Evolutionary conservation across 1,284 basidiomycete genomes (phyloP).

Genomic region (Cerrena zonata): DNA sequence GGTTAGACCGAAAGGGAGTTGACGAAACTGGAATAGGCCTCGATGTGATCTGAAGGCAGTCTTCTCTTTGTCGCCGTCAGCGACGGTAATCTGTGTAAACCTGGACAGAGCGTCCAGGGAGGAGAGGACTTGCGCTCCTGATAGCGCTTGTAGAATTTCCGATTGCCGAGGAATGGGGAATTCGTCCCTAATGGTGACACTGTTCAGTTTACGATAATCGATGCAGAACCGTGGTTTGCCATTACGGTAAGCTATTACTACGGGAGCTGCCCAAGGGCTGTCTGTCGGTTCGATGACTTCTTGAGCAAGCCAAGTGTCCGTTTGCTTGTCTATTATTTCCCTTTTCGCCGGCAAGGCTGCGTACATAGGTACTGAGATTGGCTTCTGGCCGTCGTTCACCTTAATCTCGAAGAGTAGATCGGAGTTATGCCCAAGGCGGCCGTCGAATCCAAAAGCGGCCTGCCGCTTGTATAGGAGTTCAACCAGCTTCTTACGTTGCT

Average conservation of each 20-base stretch:
- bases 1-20: too few species aligned
- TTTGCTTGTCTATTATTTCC: constrained; percentile 28
- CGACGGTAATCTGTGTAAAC: too few species aligned
- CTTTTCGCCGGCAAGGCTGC: constrained; percentile 26
- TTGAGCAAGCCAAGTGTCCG: too few species aligned
- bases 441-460: too few species aligned
- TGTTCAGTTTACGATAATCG: too few species aligned
- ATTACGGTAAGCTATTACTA: constrained; percentile 28
- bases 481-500: not conserved
- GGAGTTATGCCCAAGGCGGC: not conserved
- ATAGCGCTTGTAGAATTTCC: constrained; percentile 33
- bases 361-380: constrained; percentile 6
- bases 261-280: constrained; percentile 32
- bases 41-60: constrained; percentile 36
- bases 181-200: constrained; percentile 34
- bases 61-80: constrained; percentile 27
- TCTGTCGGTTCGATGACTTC: constrained; percentile 25
- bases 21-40: constrained; percentile 37
- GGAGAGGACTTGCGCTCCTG: constrained; percentile 30
- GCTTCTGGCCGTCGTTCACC: not conserved
- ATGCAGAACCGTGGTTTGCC: constrained; percentile 28
- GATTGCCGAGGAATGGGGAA: constrained; percentile 36
- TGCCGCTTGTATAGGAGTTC: not conserved
- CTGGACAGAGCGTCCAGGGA: constrained; percentile 35
- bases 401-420: not conserved